Conservation (phyloP, 192 early-diverging fungal species). For the Backusella mclennaniae region DNA sequence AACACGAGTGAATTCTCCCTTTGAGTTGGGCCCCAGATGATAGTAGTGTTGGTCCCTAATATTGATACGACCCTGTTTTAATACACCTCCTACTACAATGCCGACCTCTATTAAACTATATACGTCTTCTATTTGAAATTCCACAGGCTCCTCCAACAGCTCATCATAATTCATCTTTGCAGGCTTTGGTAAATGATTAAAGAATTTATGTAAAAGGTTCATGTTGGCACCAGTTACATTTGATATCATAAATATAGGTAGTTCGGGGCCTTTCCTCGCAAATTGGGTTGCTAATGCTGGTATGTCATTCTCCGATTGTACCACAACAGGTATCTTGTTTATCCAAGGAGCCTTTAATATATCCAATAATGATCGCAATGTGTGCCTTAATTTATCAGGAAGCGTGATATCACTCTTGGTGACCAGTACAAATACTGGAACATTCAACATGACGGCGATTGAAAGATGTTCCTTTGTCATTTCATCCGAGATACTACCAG, state of each 20-base stretch:
- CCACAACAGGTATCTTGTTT: constrained; percentile 37
- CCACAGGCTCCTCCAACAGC: constrained; percentile 43
- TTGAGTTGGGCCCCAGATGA: constrained; percentile 62
- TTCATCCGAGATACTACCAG: constrained; percentile 52
- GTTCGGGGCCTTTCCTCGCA: constrained; percentile 45
- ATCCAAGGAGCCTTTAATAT: constrained; percentile 45
- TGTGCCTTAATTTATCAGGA: constrained; percentile 42
- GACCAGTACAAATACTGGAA: constrained; percentile 82
- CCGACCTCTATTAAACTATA: constrained; percentile 70
- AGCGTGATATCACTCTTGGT: constrained; percentile 82
- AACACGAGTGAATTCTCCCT: constrained; percentile 66
- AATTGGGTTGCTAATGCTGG: constrained; percentile 35
- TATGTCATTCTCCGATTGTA: constrained; percentile 45
- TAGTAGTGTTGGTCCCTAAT: constrained; percentile 38
- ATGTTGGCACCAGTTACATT: constrained; percentile 80
- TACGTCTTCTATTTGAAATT: constrained; percentile 83
- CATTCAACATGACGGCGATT: constrained; percentile 72
- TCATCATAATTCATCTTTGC: constrained; percentile 29
- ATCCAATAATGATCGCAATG: constrained; percentile 50
- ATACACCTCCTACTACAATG: constrained; percentile 61
- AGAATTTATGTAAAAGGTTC: constrained; percentile 62
- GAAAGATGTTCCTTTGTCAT: constrained; percentile 81
- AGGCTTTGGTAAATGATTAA: constrained; percentile 71
- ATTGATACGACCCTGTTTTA: constrained; percentile 51
- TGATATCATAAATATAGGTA: constrained; percentile 84